These are phyloP conservation scores for Ilyonectria sp. DNA, from an alignment of 2,329 filamentous ascomycete species.

Conservation along the genomic window DNA sequence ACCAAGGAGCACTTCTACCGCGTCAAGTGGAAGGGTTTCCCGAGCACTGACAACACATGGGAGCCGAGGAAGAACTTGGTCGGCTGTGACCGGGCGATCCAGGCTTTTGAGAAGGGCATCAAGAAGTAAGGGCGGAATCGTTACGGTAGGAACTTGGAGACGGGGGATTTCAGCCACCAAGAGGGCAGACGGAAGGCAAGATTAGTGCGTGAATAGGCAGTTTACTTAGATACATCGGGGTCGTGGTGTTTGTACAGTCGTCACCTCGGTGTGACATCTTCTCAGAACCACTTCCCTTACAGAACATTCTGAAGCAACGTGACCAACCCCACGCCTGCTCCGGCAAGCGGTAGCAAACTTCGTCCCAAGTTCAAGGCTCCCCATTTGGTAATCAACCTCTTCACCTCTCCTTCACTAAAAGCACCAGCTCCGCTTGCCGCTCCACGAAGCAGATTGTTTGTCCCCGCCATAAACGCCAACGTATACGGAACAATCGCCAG, in stretches of 20 bases:
- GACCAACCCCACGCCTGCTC: constrained; percentile 45
- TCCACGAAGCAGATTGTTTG: constrained; percentile 53
- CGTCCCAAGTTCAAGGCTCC: constrained; percentile 49
- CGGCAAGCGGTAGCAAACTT: constrained; percentile 51
- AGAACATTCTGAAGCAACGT: constrained; percentile 37
- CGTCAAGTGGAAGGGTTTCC: constrained; percentile 69
- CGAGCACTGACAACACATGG: constrained; percentile 65
- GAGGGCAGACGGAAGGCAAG: background rate
- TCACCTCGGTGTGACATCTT: background rate
- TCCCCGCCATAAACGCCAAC: constrained; percentile 53
- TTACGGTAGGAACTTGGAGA: background rate
- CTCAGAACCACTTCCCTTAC: constrained; percentile 11
- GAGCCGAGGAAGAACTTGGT: constrained; percentile 64
- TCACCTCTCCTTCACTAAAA: constrained; percentile 42
- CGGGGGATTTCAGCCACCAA: background rate
- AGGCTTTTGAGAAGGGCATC: constrained; percentile 53
- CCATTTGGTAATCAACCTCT: constrained; percentile 42
- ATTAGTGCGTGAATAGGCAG: background rate
- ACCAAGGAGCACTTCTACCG: constrained; percentile 60
- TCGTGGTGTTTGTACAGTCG: background rate
- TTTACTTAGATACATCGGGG: background rate
- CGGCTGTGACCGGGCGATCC: constrained; percentile 56
- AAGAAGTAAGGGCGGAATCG: constrained; percentile 18
- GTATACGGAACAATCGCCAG: constrained; percentile 59
- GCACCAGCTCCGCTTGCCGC: constrained; percentile 40